phyloP scores from a whole-genome alignment of 2,329 filamentous ascomycete species.

The Aaosphaeria pasadenensis region DNA sequence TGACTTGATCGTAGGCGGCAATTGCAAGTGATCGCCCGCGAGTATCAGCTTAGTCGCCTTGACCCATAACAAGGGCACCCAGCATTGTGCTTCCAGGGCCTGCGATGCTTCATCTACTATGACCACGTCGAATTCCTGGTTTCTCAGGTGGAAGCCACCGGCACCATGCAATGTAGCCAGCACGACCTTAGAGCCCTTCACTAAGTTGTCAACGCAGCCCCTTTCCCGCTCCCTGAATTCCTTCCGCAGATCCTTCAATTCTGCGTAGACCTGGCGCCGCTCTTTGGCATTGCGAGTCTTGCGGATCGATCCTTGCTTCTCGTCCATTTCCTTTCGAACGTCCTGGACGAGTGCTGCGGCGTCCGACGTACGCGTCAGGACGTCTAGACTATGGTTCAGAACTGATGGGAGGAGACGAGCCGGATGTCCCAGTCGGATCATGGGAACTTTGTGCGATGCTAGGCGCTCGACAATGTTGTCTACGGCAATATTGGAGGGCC shows the following conservation, averaged over 20 bases:
- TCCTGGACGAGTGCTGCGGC: conserved; percentile 87
- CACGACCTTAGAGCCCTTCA: conserved; percentile 79
- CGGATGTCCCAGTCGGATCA: conserved; percentile 88
- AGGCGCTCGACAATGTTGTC: conserved; percentile 97
- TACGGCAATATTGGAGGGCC: conserved; percentile 93
- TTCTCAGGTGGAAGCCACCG: conserved; percentile 76
- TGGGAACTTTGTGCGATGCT: conserved; percentile 77
- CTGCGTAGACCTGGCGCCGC: conserved; percentile 75
- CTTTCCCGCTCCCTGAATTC: conserved; percentile 85
- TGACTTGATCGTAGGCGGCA: conserved; percentile 93
- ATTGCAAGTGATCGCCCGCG: conserved; percentile 89
- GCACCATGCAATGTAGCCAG: conserved; percentile 90
- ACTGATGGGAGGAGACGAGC: conserved; percentile 87
- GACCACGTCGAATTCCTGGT: conserved; percentile 85
- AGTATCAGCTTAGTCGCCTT: conserved; percentile 79
- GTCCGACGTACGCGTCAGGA: conserved; percentile 85
- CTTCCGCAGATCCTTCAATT: conserved; percentile 79
- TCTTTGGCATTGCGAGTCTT: conserved; percentile 83
- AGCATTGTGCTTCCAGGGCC: conserved; percentile 93
- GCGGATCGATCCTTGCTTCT: conserved; percentile 81
- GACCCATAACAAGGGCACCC: conserved; percentile 76
- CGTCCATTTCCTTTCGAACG: conserved; percentile 87
- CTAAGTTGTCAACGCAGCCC: conserved; percentile 72
- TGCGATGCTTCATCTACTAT: conserved; percentile 96
- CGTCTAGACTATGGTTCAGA: conserved; percentile 83